These are phyloP conservation scores for Aureobasidium melanogenum DNA, from an alignment of 2,329 filamentous ascomycete genomes.

Conservation along the genomic window DNA sequence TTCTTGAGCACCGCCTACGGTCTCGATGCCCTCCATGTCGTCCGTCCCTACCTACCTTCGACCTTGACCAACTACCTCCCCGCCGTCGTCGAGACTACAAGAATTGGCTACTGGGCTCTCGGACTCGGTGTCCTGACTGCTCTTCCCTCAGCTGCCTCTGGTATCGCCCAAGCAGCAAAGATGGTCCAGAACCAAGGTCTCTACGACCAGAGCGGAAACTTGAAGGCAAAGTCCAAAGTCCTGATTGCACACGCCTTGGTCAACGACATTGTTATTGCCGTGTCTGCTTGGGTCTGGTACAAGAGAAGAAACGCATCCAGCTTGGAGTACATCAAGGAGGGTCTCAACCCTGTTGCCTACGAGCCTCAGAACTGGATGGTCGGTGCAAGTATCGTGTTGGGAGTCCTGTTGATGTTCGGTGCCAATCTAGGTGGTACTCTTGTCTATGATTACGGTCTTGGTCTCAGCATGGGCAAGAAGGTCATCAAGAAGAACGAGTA, in stretches of 20 bases:
- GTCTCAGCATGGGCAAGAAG: conserved; percentile 25
- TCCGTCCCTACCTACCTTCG: conserved; percentile 24
- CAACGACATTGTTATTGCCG: conserved; percentile 34
- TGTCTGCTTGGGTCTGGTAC: conserved; percentile 36
- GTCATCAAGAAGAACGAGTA: conserved; percentile 20
- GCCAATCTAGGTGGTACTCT: conserved; percentile 36
- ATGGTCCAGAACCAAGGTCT: conserved; percentile 37
- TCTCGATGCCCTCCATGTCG: conserved; percentile 33
- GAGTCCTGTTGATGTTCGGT: conserved; percentile 28
- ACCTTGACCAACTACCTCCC: conserved; percentile 24
- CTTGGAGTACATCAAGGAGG: conserved; percentile 19
- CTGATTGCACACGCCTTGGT: conserved; percentile 34
- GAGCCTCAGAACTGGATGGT: conserved; percentile 30
- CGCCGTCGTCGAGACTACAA: conserved; percentile 29
- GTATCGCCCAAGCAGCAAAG: conserved; percentile 30
- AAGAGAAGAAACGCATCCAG: conserved; percentile 24
- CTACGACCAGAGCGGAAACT: conserved; percentile 27
- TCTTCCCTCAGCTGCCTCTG: conserved; percentile 26
- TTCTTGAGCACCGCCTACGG: conserved; percentile 34
- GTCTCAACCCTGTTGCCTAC: conserved; percentile 23
- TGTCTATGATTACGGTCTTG: conserved; percentile 39
- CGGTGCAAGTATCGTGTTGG: conserved; percentile 27
- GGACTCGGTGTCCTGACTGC: conserved; percentile 30
- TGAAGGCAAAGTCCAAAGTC: conserved; percentile 33
- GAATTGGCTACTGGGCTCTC: conserved; percentile 37